Base-by-base conservation (phyloP, 768 basidiomycete species). In the Auricularia sp. region DNA sequence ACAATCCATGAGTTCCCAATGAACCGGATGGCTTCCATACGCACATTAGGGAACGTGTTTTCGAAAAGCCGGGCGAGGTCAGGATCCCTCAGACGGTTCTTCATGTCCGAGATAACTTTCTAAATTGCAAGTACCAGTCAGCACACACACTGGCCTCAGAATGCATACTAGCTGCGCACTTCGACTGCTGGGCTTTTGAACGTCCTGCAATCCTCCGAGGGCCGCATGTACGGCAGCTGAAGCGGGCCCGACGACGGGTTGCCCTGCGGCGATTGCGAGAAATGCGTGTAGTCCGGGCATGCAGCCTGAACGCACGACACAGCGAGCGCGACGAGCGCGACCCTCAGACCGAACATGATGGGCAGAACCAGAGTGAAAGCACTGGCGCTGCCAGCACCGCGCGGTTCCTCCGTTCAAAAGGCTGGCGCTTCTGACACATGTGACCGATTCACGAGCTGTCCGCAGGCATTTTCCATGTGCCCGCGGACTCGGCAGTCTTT, bases 41-140 rank as follows among this genome's bases (percentile, higher is more conserved):
- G 56, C 29, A 59, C 56, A 69, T 90, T 90, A 3, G 90, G 90
- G 70, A 90, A 90, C 0, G 89, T 86, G 67, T 91, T 92, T 73
- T 90, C 89, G 68, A 92, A 92, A 24, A 92, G 72, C 62, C 88
- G 82, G 13, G 89, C 90, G 62, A 92, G 68, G 69, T 92, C 90
- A 0, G 89, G 86, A 70, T 92, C 88, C 71, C 85, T 90, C 65
- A 92, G 76, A 56, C 86, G 79, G 18, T 76, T 72, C 54, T 82
- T 90, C 87, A 90, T 87, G 72, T 91, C 87, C n/a, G 67, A 69
- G 36, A 91, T 87, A 35, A 90, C 88, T 80, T 83, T 80, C 89
- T 90, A 59, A 3, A 61, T 11, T 34, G 47, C 35, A 51, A 47
- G 39, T 14, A 14, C 14, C 29, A 39, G 33, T 63, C 61, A 63